These are phyloP conservation scores for Aspergillus bridgeri DNA, from an alignment of 495 filamentous ascomycete genomes.

Conservation along the genomic window DNA sequence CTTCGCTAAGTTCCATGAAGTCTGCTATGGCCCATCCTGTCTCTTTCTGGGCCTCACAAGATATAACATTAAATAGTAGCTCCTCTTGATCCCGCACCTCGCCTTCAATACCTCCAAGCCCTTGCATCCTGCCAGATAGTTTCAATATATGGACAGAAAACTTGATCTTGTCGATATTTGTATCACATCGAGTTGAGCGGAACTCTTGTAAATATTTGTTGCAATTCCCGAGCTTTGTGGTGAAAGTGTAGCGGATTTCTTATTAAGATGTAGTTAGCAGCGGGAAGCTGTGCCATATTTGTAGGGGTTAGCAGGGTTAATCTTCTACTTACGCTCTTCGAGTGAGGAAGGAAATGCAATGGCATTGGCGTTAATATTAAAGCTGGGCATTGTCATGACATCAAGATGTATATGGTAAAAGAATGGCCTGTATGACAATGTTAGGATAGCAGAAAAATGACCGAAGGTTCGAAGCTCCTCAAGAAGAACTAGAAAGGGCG, in stretches of 20 bases:
- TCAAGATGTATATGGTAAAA: neutral
- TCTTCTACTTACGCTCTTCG: neutral
- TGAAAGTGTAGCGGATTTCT: neutral
- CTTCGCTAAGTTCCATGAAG: neutral
- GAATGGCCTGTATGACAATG: neutral
- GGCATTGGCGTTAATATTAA: neutral
- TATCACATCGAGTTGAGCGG: neutral
- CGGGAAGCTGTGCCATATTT: neutral
- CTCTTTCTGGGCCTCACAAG: neutral
- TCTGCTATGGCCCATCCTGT: neutral
- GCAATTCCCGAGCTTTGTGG: neutral
- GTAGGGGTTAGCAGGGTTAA: neutral
- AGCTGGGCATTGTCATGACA: neutral
- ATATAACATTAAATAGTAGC: neutral
- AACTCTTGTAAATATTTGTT: neutral
- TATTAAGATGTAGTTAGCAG: neutral
- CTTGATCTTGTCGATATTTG: neutral
- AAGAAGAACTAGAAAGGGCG: neutral
- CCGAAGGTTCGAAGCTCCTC: neutral
- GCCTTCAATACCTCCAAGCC: neutral
- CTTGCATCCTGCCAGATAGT: neutral
- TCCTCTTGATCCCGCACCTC: neutral
- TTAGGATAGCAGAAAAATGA: neutral
- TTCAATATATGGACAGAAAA: neutral
- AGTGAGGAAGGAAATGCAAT: neutral